Conservation (phyloP, 768 basidiomycete species). For the Gloeopeniophorella convolvens region DNA sequence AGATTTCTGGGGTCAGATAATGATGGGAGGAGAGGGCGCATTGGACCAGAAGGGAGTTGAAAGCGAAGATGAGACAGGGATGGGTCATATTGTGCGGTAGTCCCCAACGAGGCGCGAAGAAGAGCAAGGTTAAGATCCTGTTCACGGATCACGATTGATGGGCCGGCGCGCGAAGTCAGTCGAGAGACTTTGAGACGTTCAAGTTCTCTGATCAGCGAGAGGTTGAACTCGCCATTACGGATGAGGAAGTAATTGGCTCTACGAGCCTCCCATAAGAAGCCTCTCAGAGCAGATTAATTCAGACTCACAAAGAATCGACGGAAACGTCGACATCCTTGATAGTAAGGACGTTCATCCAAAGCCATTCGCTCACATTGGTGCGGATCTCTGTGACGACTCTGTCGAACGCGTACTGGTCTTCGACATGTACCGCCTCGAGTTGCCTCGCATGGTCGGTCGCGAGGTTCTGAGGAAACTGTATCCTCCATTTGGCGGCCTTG, state of each 20-base stretch:
- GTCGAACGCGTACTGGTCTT: slow-evolving; percentile 75
- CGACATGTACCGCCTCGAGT: slow-evolving; percentile 61
- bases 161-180: slow-evolving; percentile 56
- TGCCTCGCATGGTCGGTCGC: slow-evolving; percentile 58
- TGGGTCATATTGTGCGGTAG: slow-evolving; percentile 82
- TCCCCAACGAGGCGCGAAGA: slow-evolving; percentile 82
- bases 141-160: slow-evolving; percentile 76
- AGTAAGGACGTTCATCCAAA: slow-evolving; percentile 87
- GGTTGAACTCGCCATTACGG: slow-evolving; percentile 81
- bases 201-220: slow-evolving; percentile 80
- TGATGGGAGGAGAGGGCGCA: slow-evolving; percentile 77
- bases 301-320: slow-evolving; percentile 72
- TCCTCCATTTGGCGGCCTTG: slow-evolving; percentile 71
- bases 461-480: slow-evolving; percentile 63
- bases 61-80: slow-evolving; percentile 68
- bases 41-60: slow-evolving; percentile 71
- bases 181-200: slow-evolving; percentile 78
- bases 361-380: slow-evolving; percentile 84
- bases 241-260: slow-evolving; percentile 87
- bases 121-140: slow-evolving; percentile 86
- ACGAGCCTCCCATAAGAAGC: slow-evolving; percentile 11
- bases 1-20: slow-evolving; percentile 36
- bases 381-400: slow-evolving; percentile 66
- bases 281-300: background rate
- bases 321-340: slow-evolving; percentile 77